A percentile compares a stretch with the other conserved stretches of the same genome.
Evolutionary conservation across 2,329 filamentous ascomycete species (phyloP).

Genomic region (Bertia moriformis): DNA sequence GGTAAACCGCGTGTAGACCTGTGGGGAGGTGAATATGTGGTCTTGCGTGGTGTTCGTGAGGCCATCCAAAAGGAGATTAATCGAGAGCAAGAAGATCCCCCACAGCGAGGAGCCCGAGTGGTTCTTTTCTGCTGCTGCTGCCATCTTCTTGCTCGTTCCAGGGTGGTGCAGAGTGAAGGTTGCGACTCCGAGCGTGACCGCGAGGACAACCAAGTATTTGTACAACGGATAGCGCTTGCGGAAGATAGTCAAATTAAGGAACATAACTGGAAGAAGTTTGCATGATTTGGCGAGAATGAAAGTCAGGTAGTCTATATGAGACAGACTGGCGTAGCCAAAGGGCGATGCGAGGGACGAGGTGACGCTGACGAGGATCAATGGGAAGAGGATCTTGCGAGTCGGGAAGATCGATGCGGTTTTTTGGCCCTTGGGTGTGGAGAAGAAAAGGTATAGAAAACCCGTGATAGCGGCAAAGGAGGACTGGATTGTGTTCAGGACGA

Average conservation of each 20-base stretch:
- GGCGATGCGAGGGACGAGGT: slow-evolving; percentile 52
- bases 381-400: slow-evolving; percentile 33
- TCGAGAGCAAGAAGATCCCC: slow-evolving; percentile 42
- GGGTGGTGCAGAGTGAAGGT: slow-evolving; percentile 51
- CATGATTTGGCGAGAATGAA: slow-evolving; percentile 59
- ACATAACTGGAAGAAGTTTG: slow-evolving; percentile 55
- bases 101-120: slow-evolving; percentile 29
- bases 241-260: slow-evolving; percentile 49
- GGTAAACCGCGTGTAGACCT: slow-evolving; percentile 38
- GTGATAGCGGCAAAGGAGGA: slow-evolving; percentile 45
- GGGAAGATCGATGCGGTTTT: slow-evolving; percentile 35
- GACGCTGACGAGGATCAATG: slow-evolving; percentile 41
- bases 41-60: slow-evolving; percentile 56
- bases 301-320: slow-evolving; percentile 58
- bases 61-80: slow-evolving; percentile 52
- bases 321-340: slow-evolving; percentile 52
- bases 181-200: slow-evolving; percentile 48
- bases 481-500: slow-evolving; percentile 53
- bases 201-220: slow-evolving; percentile 50
- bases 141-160: slow-evolving; percentile 26
- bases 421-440: slow-evolving; percentile 26
- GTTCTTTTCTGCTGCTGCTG: slow-evolving; percentile 14
- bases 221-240: slow-evolving; percentile 47
- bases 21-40: slow-evolving; percentile 39
- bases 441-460: slow-evolving; percentile 40